Base-by-base conservation (phyloP, 805 yeast genomes). In the Starmerella ratchasimensis region DNA sequence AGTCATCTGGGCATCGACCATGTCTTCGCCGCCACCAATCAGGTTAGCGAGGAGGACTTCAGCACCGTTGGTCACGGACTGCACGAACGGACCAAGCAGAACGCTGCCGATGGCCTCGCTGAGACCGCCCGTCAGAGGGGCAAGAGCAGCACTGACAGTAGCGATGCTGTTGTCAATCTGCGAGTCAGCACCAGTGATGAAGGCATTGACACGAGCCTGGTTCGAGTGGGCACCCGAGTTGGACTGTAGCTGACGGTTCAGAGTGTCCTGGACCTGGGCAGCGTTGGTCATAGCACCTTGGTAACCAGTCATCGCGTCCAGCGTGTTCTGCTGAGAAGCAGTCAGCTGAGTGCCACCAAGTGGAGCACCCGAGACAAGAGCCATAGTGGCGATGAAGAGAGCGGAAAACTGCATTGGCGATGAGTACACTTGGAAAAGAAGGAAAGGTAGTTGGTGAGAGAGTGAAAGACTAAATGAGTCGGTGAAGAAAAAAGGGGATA, bases 61-160 rank as follows among this genome's bases (percentile, higher is more conserved):
- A 16, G 51, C 55, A 24, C 59, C 57, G 33, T 47, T 41, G 33
- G 58, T 53, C 10, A 52, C 39, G 8, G 56, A 47, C 42, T 55
- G 58, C 32, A 54, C 50, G 28, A 50, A 37, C 14, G 59, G 58
- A 17, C 59, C 59, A 13, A 47, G 39, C 17, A 47, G 30, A 34
- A 39, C 16, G 40, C 42, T 33, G 14, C 44, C 49, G 15, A 47
- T 28, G 8, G 41, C 42, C 33, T 43, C 28, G 27, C 47, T 38
- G 16, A 42, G 14, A 21, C 51, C 51, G 28, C 37, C 25, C 6
- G 51, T 46, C 23, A 41, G 21, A 11, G 39, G 39, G n/a, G 41
- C 29, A 13, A 40, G 35, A 14, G 46, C 40, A 19, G 33, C 36
- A 28, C 39, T 25, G 16, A 43, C 36, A 13, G 43, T 38, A 17